phyloP scores from a whole-genome alignment of 1,139 yeast species.

The Arxiozyma slooffiae region DNA sequence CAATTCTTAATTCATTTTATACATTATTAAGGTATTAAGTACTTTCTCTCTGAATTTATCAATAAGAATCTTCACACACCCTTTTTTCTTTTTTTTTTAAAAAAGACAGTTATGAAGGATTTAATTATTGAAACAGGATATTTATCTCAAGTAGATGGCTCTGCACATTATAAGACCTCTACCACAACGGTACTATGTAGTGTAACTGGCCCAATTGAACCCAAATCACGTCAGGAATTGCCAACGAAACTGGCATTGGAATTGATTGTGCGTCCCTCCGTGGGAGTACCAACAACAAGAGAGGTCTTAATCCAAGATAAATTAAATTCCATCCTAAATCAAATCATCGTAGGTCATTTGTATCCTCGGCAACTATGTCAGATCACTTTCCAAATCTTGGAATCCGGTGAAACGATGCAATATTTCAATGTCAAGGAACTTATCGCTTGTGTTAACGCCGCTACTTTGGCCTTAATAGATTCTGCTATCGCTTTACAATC shows the following conservation, averaged over 20 bases:
- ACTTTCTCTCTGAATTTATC: too few species aligned
- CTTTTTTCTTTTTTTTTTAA: too few species aligned
- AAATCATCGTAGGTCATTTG: slow-evolving; percentile 52
- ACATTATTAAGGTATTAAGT: too few species aligned
- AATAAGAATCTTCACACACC: too few species aligned
- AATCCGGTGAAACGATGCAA: slow-evolving; percentile 43
- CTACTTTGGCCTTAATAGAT: slow-evolving; percentile 64
- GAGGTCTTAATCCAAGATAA: slow-evolving; percentile 71
- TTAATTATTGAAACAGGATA: slow-evolving; percentile 17
- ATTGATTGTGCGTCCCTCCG: slow-evolving; percentile 68
- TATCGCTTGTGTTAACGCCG: slow-evolving; percentile 61
- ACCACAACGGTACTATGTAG: slow-evolving; percentile 57
- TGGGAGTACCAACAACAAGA: slow-evolving; percentile 65
- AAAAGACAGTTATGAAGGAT: neutral
- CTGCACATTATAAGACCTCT: slow-evolving; percentile 44
- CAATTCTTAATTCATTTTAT: too few species aligned
- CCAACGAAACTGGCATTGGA: slow-evolving; percentile 75
- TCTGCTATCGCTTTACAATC: slow-evolving; percentile 63
- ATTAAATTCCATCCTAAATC: slow-evolving; percentile 50
- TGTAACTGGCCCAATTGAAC: slow-evolving; percentile 87
- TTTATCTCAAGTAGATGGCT: slow-evolving; percentile 65
- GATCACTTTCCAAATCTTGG: slow-evolving; percentile 72
- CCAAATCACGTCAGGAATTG: slow-evolving; percentile 71
- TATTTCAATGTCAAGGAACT: slow-evolving; percentile 43
- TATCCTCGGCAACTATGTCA: slow-evolving; percentile 83